Base-by-base conservation (phyloP, 2,329 filamentous ascomycete genomes). In the Aspergillus ibericus region DNA sequence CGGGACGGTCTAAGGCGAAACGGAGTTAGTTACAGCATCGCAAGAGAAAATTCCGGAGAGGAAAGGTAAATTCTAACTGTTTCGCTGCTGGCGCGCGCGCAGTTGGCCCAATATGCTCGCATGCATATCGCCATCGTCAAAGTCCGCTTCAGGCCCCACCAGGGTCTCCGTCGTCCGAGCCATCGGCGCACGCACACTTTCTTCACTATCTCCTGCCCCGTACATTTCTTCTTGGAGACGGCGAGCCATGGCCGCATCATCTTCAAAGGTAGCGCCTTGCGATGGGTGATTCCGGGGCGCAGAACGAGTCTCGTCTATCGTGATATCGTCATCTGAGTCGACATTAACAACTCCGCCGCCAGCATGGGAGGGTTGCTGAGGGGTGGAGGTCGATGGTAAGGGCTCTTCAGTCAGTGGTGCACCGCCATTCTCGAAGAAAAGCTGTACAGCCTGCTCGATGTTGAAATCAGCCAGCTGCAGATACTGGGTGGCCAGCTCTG, bases 161-260 rank as follows among this genome's bases (percentile, higher is more conserved):
- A 99, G 83, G 0, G 92, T 96, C 78, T 99, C 95, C 12, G 91
- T 96, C 27, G 90, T 96, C 67, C 92, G 85, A 47, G 89, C 91
- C 76, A 99, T 96, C 8, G 95, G 95, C 49, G 95, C 95, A 69
- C 95, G 84, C 55, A 99, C 88, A 47, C 82, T 88, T 66, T 88
- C 88, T 36, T 79, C 68, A 61, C 78, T 78, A 38, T 77, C 78
- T 13, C 77, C 63, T 20, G 62, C 83, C 53, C 84, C 83, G 68
- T 97, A 98, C 71, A 96, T 84, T 75, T 99, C 92, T 70, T 99
- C 90, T 74, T 99, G 95, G 59, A 99, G 76, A 58, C 91, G 86
- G 73, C 93, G 86, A 6, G 95, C 95, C 87, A 98, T 93, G 44
- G 91, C 93, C 53, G 92, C 93, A 70, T 99, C 95, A 69, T 96